These are phyloP conservation scores for Candida andamanensis DNA, from an alignment of 805 yeast species.

Conservation along the genomic window DNA sequence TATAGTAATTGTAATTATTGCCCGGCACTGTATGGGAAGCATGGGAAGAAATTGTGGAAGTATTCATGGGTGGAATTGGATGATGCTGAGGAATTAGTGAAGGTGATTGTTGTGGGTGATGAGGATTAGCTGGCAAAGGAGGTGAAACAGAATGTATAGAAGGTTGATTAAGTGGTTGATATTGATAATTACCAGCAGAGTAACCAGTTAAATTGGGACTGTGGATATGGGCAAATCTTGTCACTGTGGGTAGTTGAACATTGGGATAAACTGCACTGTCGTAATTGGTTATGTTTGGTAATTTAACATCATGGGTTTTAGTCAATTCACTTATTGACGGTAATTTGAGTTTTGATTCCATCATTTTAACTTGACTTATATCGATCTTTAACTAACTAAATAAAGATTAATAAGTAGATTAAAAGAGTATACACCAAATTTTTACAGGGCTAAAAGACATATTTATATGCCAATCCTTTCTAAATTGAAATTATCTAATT, in stretches of 20 bases:
- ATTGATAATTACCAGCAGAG: slow-evolving; percentile 3
- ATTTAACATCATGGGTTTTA: slow-evolving; percentile 5
- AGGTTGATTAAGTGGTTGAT: slow-evolving; percentile 1
- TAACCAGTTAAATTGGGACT: slow-evolving; percentile 6
- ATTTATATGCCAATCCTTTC: too few relatives aligned
- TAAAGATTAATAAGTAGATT: too few relatives aligned
- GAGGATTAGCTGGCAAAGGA: neutral
- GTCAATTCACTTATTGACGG: slow-evolving; percentile 26
- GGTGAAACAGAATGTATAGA: neutral
- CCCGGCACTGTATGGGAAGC: neutral
- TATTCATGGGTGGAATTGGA: neutral
- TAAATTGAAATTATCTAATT: too few relatives aligned
- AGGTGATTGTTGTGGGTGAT: slow-evolving; percentile 1
- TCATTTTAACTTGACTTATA: too few relatives aligned
- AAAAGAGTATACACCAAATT: neutral
- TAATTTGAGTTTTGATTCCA: slow-evolving; percentile 14
- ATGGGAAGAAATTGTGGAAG: neutral
- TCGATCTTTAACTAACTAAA: too few relatives aligned
- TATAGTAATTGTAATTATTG: slow-evolving; percentile 4
- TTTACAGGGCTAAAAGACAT: too few relatives aligned
- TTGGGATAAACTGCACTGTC: slow-evolving; percentile 2
- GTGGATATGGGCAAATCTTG: too few relatives aligned
- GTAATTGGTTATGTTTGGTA: slow-evolving; percentile 10
- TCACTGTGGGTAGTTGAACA: slow-evolving; percentile 5
- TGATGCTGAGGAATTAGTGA: neutral